Percentiles rank a stretch among this genome's conserved stretches.
phyloP scores from a whole-genome alignment of 106 monocot genomes.

The Platanthera zijinensis region DNA sequence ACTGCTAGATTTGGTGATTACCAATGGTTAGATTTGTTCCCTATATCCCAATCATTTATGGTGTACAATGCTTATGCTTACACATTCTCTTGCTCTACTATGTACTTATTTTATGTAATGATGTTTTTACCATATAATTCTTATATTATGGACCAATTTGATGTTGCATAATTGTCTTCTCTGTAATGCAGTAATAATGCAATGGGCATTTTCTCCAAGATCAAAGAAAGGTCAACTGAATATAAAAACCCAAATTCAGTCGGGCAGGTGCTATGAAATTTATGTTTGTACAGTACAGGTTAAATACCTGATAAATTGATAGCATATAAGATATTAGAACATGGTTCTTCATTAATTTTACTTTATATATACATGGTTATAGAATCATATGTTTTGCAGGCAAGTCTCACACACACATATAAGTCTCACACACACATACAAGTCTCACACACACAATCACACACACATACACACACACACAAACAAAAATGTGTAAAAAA shows the following conservation, averaged over 20 bases:
- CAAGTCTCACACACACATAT: no score
- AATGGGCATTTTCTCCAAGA: constrained; percentile 73
- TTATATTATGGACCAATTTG: background rate
- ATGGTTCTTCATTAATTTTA: background rate
- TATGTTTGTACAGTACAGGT: background rate
- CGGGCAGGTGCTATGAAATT: constrained; percentile 59
- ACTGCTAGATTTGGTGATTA: constrained; percentile 74
- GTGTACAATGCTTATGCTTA: background rate
- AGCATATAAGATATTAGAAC: background rate
- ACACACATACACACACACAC: no score
- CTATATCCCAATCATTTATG: background rate
- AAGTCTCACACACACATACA: no score
- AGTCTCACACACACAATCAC: no score
- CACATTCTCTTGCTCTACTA: background rate
- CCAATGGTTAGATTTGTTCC: constrained; percentile 58
- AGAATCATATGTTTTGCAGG: constrained; percentile 32
- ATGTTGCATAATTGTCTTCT: background rate
- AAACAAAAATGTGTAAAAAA: no score
- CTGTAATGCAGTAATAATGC: constrained; percentile 80
- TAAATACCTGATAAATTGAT: background rate
- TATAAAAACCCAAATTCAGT: constrained; percentile 75
- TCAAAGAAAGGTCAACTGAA: constrained; percentile 67
- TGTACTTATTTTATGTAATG: background rate
- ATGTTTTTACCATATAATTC: constrained; percentile 3
- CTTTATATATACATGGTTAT: background rate